phyloP scores from a whole-genome alignment of 768 basidiomycete genomes.

The Mycena vitilis region DNA sequence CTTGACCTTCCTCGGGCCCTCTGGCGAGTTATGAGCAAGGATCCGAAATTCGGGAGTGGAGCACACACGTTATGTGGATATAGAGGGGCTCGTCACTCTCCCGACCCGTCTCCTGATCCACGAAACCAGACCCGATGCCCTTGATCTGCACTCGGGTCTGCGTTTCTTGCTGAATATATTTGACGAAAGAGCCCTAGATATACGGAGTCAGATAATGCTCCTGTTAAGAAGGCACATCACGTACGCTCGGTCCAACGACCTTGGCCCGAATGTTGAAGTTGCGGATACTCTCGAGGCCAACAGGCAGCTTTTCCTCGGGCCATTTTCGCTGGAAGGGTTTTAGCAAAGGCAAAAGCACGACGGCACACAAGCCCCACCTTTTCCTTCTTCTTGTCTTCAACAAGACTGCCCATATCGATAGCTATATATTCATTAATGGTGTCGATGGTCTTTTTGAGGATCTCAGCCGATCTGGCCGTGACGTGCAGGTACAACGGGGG shows the following conservation, averaged over 20 bases:
- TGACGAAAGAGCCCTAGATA: constrained; percentile 91
- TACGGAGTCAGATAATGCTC: background rate
- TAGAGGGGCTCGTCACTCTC: constrained; percentile 88
- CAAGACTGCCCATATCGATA: constrained; percentile 82
- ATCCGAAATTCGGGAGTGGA: constrained; percentile 34
- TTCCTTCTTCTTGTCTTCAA: constrained; percentile 84
- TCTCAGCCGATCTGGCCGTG: constrained; percentile 76
- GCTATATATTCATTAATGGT: constrained; percentile 80
- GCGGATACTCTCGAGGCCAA: constrained; percentile 89
- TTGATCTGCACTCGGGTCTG: constrained; percentile 98
- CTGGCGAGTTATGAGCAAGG: constrained; percentile 39
- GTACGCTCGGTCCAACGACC: constrained; percentile 92
- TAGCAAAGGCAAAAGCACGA: background rate
- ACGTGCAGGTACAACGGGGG: constrained; percentile 96
- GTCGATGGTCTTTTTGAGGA: constrained; percentile 73
- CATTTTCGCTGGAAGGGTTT: constrained; percentile 79
- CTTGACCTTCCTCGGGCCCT: constrained; percentile 90
- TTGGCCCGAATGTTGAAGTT: constrained; percentile 99
- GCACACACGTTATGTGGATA: constrained; percentile 77
- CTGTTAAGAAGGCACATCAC: constrained; percentile 38
- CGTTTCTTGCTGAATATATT: constrained; percentile 97
- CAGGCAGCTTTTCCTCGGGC: constrained; percentile 96
- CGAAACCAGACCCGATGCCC: constrained; percentile 93
- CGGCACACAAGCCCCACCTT: constrained; percentile 55
- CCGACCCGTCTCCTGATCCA: constrained; percentile 87